Evolutionary conservation across 1,139 yeast genomes (phyloP).

Genomic region (Hyphopichia khmerensis): DNA sequence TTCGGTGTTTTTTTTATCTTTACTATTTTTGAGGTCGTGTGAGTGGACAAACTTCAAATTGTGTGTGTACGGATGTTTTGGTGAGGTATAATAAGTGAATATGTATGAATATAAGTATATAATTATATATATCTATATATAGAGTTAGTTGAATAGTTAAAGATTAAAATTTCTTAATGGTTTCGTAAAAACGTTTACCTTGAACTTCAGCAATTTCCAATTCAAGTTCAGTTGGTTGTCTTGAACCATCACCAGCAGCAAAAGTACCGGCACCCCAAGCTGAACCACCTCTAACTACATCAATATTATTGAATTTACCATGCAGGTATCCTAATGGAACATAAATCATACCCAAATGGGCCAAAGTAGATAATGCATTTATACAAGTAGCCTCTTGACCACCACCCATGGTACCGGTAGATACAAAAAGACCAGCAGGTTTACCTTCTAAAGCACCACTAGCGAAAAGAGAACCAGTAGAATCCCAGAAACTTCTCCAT

Average conservation of each 20-base stretch:
- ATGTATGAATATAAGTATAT: too few species aligned
- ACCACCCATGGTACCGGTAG: slow-evolving; percentile 39
- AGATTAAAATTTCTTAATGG: slow-evolving; percentile 2
- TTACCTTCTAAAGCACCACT: slow-evolving; percentile 34
- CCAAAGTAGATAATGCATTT: slow-evolving; percentile 31
- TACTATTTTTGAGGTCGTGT: neutral
- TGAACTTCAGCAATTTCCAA: slow-evolving; percentile 32
- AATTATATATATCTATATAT: neutral
- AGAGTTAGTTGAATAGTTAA: too few species aligned
- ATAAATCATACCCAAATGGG: slow-evolving; percentile 38
- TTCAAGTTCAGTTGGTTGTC: slow-evolving; percentile 33
- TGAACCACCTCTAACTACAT: slow-evolving; percentile 39
- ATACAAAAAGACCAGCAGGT: slow-evolving; percentile 37
- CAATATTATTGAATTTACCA: slow-evolving; percentile 17
- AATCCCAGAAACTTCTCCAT: slow-evolving; percentile 39
- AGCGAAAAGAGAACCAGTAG: slow-evolving; percentile 40
- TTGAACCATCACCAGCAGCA: slow-evolving; percentile 38
- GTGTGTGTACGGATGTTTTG: too few species aligned
- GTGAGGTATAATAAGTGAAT: too few species aligned
- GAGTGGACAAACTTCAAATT: too few species aligned
- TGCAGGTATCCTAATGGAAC: slow-evolving; percentile 30
- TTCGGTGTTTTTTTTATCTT: neutral
- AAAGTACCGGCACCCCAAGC: slow-evolving; percentile 45
- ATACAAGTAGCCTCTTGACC: slow-evolving; percentile 40
- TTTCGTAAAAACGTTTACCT: slow-evolving; percentile 31